These are phyloP conservation scores for Podospora sp. DNA, from an alignment of 495 filamentous ascomycete genomes.

Conservation along the genomic window DNA sequence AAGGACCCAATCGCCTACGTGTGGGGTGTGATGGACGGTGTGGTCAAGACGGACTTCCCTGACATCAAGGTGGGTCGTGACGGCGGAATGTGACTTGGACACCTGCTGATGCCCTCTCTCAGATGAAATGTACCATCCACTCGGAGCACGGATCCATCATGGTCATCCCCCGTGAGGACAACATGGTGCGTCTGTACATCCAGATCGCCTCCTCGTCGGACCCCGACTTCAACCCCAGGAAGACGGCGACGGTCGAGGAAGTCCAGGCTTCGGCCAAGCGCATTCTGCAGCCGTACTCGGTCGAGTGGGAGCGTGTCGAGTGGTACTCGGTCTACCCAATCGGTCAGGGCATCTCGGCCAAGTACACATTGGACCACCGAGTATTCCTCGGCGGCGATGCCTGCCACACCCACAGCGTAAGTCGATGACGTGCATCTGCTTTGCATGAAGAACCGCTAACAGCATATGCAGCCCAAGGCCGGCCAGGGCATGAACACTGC, in stretches of 20 bases:
- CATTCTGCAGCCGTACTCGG: conserved; percentile 66
- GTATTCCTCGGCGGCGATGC: conserved; percentile 83
- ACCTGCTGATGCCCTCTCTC: not conserved
- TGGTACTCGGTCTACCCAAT: conserved; percentile 74
- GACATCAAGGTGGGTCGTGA: conserved; percentile 60
- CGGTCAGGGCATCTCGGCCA: conserved; percentile 70
- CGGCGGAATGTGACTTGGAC: conserved; percentile 10
- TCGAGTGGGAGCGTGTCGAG: conserved; percentile 70
- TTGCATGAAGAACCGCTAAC: not conserved
- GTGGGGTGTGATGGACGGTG: conserved; percentile 79
- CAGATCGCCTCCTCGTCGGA: conserved; percentile 71
- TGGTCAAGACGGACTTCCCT: conserved; percentile 74
- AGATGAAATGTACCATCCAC: conserved; percentile 91
- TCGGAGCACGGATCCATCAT: conserved; percentile 71
- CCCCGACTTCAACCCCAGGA: conserved; percentile 60
- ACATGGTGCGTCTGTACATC: conserved; percentile 76
- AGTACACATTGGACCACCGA: conserved; percentile 66
- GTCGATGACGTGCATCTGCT: conserved; percentile 19
- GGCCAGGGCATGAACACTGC: conserved; percentile 87
- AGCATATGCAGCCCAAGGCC: conserved; percentile 61
- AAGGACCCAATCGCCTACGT: conserved; percentile 66
- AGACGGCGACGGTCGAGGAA: conserved; percentile 65
- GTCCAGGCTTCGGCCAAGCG: conserved; percentile 66
- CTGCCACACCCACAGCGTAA: conserved; percentile 76
- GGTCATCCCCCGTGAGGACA: conserved; percentile 73